Conservation (phyloP, 257 asterid genomes). For the Lycium ferocissimum region DNA sequence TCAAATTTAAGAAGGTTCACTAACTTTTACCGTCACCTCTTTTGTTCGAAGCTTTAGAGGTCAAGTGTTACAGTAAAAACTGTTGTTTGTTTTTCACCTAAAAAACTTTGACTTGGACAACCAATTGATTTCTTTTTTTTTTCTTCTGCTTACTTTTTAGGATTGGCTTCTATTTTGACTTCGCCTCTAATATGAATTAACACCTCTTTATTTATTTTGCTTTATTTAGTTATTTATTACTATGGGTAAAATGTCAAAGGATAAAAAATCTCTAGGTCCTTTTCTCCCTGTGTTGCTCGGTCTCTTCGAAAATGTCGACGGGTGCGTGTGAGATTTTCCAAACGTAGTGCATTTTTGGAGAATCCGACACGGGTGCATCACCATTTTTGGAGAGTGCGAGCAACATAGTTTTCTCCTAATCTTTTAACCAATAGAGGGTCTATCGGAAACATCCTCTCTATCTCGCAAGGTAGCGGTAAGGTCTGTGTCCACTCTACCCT, state of each 20-base stretch:
- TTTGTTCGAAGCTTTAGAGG: slow-evolving; percentile 5
- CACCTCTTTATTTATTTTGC: background rate
- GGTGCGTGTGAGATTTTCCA: no score
- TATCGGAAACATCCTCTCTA: no score
- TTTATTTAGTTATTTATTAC: background rate
- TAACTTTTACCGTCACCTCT: background rate
- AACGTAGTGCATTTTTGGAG: no score
- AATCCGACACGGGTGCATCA: no score
- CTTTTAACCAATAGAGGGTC: background rate
- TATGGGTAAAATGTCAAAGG: background rate
- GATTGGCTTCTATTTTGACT: background rate
- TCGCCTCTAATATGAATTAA: background rate
- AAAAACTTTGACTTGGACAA: background rate
- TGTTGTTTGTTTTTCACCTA: slow-evolving; percentile 23
- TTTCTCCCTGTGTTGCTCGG: no score
- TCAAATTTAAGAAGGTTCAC: slow-evolving; percentile 16
- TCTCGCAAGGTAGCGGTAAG: no score
- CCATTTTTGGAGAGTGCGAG: no score
- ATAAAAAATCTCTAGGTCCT: background rate
- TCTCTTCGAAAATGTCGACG: no score
- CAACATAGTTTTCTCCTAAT: background rate
- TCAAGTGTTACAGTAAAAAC: background rate
- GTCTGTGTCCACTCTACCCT: no score
- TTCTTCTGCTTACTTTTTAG: slow-evolving; percentile 5
- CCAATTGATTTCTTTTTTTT: background rate